These are phyloP conservation scores for Russula olivacea DNA, from an alignment of 768 basidiomycete species.

Conservation along the genomic window DNA sequence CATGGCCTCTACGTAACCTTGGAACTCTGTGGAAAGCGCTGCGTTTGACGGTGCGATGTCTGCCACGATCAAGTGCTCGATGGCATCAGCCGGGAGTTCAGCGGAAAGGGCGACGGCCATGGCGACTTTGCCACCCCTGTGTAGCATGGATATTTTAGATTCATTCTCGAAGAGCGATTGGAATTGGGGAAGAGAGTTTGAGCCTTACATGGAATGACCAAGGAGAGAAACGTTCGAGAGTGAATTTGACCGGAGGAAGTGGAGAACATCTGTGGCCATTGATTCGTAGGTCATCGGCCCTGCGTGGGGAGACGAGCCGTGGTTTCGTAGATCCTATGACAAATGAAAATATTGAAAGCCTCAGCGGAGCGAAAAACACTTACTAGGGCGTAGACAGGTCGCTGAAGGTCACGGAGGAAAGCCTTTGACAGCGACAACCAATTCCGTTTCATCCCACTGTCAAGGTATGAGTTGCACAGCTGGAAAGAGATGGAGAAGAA, in stretches of 20 bases:
- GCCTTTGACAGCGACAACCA: conserved; percentile 79
- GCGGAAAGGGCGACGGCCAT: conserved; percentile 61
- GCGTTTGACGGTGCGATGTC: conserved; percentile 75
- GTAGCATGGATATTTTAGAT: neutral
- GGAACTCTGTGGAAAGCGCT: conserved; percentile 57
- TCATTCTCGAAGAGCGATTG: neutral
- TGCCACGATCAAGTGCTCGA: conserved; percentile 61
- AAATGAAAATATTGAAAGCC: neutral
- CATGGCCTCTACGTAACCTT: conserved; percentile 66
- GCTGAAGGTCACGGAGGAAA: conserved; percentile 55
- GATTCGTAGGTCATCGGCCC: conserved; percentile 66
- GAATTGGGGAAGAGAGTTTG: neutral
- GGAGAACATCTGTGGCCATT: conserved; percentile 74
- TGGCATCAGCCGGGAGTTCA: conserved; percentile 36
- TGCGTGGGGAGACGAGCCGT: conserved; percentile 74
- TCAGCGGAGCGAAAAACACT: conserved; percentile 21
- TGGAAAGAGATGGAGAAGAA: neutral
- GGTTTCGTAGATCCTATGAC: conserved; percentile 78
- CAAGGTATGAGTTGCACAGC: neutral
- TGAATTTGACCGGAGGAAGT: conserved; percentile 52
- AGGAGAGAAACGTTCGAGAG: conserved; percentile 64
- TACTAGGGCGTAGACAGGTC: conserved; percentile 72
- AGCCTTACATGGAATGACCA: conserved; percentile 82
- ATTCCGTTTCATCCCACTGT: conserved; percentile 83
- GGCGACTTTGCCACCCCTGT: conserved; percentile 84